Conservation (phyloP, 208 protist species). For the Trypanosoma rangeli region DNA sequence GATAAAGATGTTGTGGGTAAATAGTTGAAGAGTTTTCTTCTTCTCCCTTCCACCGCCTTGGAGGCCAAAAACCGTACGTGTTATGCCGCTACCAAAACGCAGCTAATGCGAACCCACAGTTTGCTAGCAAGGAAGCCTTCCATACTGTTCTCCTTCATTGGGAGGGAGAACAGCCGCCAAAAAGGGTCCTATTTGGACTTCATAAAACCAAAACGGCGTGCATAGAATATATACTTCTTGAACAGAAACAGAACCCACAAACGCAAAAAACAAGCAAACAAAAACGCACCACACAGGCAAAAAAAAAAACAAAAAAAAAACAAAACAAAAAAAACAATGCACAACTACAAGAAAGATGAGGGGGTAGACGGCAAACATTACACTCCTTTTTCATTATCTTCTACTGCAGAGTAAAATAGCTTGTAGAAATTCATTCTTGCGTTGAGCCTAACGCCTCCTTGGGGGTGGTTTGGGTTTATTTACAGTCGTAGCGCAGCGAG, state of each 20-base stretch:
- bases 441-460: conserved; percentile 31
- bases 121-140: too few species aligned
- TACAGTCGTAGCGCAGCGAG: conserved; percentile 74
- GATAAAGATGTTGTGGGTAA: too few species aligned
- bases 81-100: too few species aligned
- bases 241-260: background rate
- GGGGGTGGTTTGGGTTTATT: conserved; percentile 87
- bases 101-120: too few species aligned
- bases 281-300: background rate
- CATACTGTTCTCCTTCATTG: too few species aligned
- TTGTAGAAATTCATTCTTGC: conserved; percentile 4
- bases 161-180: too few species aligned
- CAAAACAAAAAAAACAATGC: background rate
- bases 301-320: conserved; percentile 7
- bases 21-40: too few species aligned
- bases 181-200: too few species aligned
- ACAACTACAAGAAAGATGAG: background rate
- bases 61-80: background rate
- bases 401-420: background rate
- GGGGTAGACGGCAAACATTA: background rate
- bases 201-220: too few species aligned
- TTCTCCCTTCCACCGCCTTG: background rate
- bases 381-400: background rate
- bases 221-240: background rate
- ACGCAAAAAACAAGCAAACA: conserved; percentile 1